Conservation (phyloP, 139 green algal genomes). For the Protoeuglena noctilucae region DNA sequence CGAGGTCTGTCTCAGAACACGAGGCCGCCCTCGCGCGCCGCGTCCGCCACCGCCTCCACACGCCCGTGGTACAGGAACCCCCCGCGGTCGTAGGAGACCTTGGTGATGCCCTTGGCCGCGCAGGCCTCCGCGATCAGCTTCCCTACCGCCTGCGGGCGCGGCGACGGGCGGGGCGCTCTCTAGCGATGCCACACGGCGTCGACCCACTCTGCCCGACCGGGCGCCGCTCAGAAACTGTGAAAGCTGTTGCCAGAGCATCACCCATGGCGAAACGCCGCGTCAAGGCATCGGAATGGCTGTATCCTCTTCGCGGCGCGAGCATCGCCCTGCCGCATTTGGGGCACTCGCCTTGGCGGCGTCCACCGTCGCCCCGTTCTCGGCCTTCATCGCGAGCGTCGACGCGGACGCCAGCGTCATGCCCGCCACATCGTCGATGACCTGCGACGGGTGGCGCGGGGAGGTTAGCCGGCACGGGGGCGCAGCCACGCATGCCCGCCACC, state of each 20-base stretch:
- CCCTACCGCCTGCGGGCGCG: conserved; percentile 39
- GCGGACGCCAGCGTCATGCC: conserved; percentile 62
- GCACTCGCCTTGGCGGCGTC: background rate
- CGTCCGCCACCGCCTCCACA: conserved; percentile 80
- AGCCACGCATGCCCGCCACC: background rate
- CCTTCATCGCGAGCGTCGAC: conserved; percentile 58
- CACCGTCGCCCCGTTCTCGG: conserved; percentile 16
- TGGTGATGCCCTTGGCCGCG: conserved; percentile 59
- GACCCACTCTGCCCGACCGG: too few species aligned
- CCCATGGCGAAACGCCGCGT: too few species aligned
- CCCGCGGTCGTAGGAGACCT: conserved; percentile 82
- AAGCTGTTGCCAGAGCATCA: too few species aligned
- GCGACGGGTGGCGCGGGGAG: conserved; percentile 1
- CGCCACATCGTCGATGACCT: conserved; percentile 82
- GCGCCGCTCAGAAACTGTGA: too few species aligned
- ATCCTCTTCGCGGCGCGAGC: too few species aligned
- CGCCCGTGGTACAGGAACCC: conserved; percentile 90
- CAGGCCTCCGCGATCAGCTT: conserved; percentile 75
- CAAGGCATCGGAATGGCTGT: too few species aligned
- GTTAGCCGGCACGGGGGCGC: background rate
- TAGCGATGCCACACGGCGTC: too few species aligned
- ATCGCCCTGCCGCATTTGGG: too few species aligned
- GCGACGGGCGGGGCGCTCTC: too few species aligned
- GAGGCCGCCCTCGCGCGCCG: conserved; percentile 65
- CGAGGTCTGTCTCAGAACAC: too few species aligned